A percentile compares a stretch with the other conserved stretches of the same genome.
Conservation (phyloP, 768 basidiomycete species). For the Royoungia palumana region DNA sequence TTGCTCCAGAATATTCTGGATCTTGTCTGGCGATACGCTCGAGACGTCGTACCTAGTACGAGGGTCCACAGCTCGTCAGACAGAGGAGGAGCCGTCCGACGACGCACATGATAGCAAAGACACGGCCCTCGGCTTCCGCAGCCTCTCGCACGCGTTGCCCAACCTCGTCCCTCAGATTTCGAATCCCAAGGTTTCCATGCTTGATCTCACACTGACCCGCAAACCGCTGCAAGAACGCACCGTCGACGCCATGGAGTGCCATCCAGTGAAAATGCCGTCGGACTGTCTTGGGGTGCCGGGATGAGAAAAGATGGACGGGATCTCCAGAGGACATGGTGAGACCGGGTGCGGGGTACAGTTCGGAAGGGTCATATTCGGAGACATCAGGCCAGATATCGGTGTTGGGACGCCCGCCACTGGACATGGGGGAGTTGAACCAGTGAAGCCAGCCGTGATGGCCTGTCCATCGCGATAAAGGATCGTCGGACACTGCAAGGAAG, state of each 20-base stretch:
- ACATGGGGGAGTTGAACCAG: constrained; percentile 72
- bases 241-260: constrained; percentile 77
- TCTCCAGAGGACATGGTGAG: constrained; percentile 54
- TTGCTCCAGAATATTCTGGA: constrained; percentile 61
- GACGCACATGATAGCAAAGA: constrained; percentile 80
- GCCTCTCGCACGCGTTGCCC: constrained; percentile 69
- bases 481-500: background rate
- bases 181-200: constrained; percentile 52
- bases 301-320: constrained; percentile 73
- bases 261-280: constrained; percentile 63
- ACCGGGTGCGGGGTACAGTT: constrained; percentile 68
- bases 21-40: constrained; percentile 66
- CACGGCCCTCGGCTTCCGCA: constrained; percentile 76
- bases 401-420: constrained; percentile 66
- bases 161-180: constrained; percentile 67
- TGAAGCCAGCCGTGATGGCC: constrained; percentile 86
- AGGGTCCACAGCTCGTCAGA: background rate
- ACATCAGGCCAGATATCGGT: constrained; percentile 81
- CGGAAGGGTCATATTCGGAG: constrained; percentile 64
- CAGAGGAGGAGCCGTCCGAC: background rate
- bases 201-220: constrained; percentile 60
- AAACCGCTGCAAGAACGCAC: constrained; percentile 80
- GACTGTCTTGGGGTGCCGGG: constrained; percentile 71
- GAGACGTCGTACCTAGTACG: constrained; percentile 76
- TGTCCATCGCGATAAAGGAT: constrained; percentile 13